Evolutionary conservation across 805 yeast species (phyloP), one percentile per base, ranked within the genome.

Genomic region (Schwanniomyces sp.): DNA sequence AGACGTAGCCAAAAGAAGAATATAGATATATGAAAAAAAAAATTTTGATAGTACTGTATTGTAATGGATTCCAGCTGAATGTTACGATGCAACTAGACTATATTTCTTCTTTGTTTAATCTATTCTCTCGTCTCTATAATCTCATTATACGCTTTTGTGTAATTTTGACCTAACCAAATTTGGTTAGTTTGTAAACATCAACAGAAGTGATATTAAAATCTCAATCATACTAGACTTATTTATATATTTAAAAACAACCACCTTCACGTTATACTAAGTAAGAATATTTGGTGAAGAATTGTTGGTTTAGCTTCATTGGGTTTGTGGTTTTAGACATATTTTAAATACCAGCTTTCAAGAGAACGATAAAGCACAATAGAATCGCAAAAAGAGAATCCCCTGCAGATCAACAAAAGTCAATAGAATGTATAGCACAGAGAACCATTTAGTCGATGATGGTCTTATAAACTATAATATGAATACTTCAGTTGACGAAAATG

Each of bases 111-210:
- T 27, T 27, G 34, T 27, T 40, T 37, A 37, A 14, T 4, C 27
- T 37, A 17, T 12, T 37, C 21, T 37, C 14, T 28, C 24, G 18
- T 29, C 34, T 25, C 21, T 18, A 29, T 21, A 12, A 5, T 11
- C 21, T 21, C 16, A 37, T 18, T 18, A n/a, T 18, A 12, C 18
- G 40, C 6, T 16, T 26, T 40, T 27, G 37, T 36, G 41, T 37
- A 11, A 30, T 28, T 39, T 16, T 11, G n/a, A 24, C 9, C 24
- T 29, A 38, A 30, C 55, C 48, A 30, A 38, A 49, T 50, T 39
- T 36, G 53, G 57, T 7, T 18, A 43, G 21, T 53, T 53, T 54
- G 59, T 53, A 52, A 53, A 55, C 57, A 53, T 47, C 51, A 48
- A 30, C 32, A 48, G 34, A 42, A 25, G 43, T 36, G 32, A 39